Conservation (phyloP, 495 filamentous ascomycete genomes). For the Penicillium psychrofluorescens region DNA sequence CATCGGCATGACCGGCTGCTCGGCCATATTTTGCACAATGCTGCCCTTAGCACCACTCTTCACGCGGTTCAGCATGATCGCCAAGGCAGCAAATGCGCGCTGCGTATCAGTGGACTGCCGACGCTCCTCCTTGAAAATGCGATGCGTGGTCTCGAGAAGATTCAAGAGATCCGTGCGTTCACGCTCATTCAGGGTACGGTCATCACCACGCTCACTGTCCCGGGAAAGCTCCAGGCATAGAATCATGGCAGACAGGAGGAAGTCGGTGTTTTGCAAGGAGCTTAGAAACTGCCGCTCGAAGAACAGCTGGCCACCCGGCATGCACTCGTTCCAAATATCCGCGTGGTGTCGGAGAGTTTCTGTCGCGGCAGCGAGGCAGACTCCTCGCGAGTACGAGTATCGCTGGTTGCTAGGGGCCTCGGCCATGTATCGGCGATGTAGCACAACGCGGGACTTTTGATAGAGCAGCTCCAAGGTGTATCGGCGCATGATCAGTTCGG, state of each 20-base stretch:
- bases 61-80: slow-evolving; percentile 69
- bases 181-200: not conserved
- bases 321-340: slow-evolving; percentile 68
- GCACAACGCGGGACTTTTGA: slow-evolving; percentile 72
- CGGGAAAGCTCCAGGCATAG: slow-evolving; percentile 65
- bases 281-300: slow-evolving; percentile 70
- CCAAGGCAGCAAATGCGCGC: slow-evolving; percentile 65
- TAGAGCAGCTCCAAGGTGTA: slow-evolving; percentile 75
- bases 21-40: slow-evolving; percentile 8
- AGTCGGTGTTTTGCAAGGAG: slow-evolving; percentile 73
- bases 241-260: slow-evolving; percentile 83
- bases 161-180: slow-evolving; percentile 56
- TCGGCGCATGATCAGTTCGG: slow-evolving; percentile 72
- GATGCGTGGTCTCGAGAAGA: slow-evolving; percentile 58
- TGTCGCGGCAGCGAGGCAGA: slow-evolving; percentile 74
- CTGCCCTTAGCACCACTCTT: slow-evolving; percentile 47
- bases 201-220: slow-evolving; percentile 7
- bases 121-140: slow-evolving; percentile 62
- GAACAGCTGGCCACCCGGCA: slow-evolving; percentile 63
- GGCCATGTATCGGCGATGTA: slow-evolving; percentile 78
- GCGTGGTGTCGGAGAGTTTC: slow-evolving; percentile 67
- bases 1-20: not conserved
- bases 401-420: slow-evolving; percentile 52
- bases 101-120: slow-evolving; percentile 71
- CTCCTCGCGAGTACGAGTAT: slow-evolving; percentile 72